Evolutionary conservation across 306 rosid species (phyloP), one percentile per base, ranked within the genome.

Genomic region (Rubus idaeus): DNA sequence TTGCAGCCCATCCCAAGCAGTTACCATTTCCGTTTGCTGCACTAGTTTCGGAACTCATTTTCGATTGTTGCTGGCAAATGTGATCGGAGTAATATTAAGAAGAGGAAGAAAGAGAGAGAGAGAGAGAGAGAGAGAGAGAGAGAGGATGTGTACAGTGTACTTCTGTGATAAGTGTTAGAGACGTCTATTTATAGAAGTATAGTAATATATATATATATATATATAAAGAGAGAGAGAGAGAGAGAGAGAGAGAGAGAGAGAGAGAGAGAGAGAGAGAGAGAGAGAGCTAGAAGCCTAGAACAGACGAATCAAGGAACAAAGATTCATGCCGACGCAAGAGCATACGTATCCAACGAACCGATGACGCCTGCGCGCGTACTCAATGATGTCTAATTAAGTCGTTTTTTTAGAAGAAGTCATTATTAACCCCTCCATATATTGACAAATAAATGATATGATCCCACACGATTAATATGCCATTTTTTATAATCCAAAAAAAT

Each of bases 1-100:
- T 78, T n/a, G 77, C 82, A 6, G 78, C 82, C 82, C 82, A 72
- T 39, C 78, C 82, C 17, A 64, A 61, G 74, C 82, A 79, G 14
- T 71, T 58, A 1, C 47, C 76, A 47, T 20, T 39, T 46, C 21
- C 71, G 37, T 46, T 47, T 26, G 49, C 63, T 0, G 17, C 13
- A 35, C 45, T 16, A 26, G 5, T 71, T 40, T 69, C 37, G 1
- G 53, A 69, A 37, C 70, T 77, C 76, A 70, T 77, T 23, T 2
- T 55, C 23, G 20, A 8, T 10, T 35, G 13, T 58, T 58, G 37
- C 4, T 13, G 10, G 6, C 12, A 21, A 39, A 30, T 16, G 35
- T 30, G 35, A 30, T 30, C 35, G 35, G 35, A 30, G 35, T 30
- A 30, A 30, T 30, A 30, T 30, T 30, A 23, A 4, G 49, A 6